Evolutionary conservation across 1,284 basidiomycete species (phyloP), one percentile per base, ranked within the genome.

Genomic region (Apiotrichum porosum): DNA sequence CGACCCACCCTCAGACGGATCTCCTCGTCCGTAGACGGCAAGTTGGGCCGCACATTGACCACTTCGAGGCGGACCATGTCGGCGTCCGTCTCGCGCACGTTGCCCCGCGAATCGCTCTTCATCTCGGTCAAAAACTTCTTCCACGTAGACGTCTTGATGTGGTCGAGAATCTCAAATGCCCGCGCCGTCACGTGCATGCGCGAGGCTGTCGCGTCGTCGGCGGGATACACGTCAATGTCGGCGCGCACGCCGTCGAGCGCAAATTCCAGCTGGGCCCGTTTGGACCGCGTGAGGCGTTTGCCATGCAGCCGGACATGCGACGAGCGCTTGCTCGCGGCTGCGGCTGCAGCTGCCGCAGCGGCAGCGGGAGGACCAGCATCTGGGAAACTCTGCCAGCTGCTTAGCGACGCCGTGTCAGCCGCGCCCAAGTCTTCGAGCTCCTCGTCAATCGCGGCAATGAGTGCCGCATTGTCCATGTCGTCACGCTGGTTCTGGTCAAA

Each of bases 141-240:
- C 95, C 95, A 98, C 0, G 94, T 97, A 10, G 93, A 97, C 0
- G 93, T 93, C 76, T 90, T 92, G 78, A 98, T 90, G 66, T 97
- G 92, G 73, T 98, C 94, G 44, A 97, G 76, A 54, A 98, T 95
- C 70, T 95, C 90, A 38, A 90, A 62, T 58, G 88, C 81, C 51
- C 75, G 79, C 49, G 86, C 75, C 22, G 83, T 83, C 4, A 81
- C 78, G 44, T 89, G 77, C 3, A 81, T 78, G 48, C 84, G 78
- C 5, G 84, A 85, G 15, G 83, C 79, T 18, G 84, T 72, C 15
- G 74, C 49, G 24, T 80, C 78, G 19, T 78, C 76, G 5, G 80
- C 77, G 2, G 70, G 72, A 62, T 84, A 88, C 43, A 82, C 73
- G 63, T 87, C 83, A 13, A 87, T 71, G 53, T 87, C 83, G 3